phyloP scores from a whole-genome alignment of 352 stramenopile genomes.

The Phytophthora syringae region DNA sequence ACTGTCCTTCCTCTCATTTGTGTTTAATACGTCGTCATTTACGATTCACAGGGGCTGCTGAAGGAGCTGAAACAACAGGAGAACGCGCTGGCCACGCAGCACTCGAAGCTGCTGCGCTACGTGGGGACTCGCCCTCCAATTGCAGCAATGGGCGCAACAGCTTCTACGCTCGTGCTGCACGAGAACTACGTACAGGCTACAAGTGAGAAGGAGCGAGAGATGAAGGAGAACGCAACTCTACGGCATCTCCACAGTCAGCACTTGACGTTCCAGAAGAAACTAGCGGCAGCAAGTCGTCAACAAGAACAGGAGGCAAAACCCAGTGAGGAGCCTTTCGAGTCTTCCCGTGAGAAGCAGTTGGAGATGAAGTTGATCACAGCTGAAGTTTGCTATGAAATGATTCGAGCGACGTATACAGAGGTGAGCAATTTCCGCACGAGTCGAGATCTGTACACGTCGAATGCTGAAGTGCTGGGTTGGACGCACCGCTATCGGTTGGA shows the following conservation, averaged over 20 bases:
- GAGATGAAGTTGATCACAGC: constrained; percentile 29
- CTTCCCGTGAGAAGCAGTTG: constrained; percentile 12
- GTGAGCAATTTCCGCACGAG: constrained; percentile 34
- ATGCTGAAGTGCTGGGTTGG: constrained; percentile 47
- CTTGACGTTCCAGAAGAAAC: constrained; percentile 36
- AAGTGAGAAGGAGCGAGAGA: constrained; percentile 33
- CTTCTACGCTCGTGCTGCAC: constrained; percentile 9
- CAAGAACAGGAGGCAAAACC: constrained; percentile 2
- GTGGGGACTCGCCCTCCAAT: constrained; percentile 14
- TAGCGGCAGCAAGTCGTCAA: constrained; percentile 23
- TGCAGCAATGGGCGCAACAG: constrained; percentile 14
- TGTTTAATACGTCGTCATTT: not conserved
- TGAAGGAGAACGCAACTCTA: constrained; percentile 40
- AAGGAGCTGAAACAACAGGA: constrained; percentile 41
- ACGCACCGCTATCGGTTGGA: constrained; percentile 41
- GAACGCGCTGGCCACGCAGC: constrained; percentile 32
- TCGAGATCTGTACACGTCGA: constrained; percentile 32
- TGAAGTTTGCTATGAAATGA: constrained; percentile 45
- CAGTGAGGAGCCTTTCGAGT: constrained; percentile 5
- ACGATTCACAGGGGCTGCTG: constrained; percentile 34
- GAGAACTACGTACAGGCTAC: constrained; percentile 37
- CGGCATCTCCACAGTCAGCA: constrained; percentile 29
- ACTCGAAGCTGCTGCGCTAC: constrained; percentile 32
- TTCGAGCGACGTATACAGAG: constrained; percentile 35
- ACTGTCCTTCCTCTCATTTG: too few species aligned